phyloP scores from a whole-genome alignment of 2,329 filamentous ascomycete genomes.

The Alternaria postmessia region DNA sequence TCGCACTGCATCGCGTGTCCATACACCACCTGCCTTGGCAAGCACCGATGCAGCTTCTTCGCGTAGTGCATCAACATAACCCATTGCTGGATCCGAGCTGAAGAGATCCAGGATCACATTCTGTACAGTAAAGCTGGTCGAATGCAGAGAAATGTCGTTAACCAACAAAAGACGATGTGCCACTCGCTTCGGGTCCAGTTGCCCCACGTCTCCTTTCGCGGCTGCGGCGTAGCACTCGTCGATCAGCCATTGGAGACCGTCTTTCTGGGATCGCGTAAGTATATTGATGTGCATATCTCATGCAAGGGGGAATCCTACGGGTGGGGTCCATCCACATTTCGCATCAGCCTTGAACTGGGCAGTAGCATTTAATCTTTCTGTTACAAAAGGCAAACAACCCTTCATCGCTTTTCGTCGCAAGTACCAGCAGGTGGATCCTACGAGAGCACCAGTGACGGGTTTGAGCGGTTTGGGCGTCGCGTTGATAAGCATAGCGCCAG shows the following conservation, averaged over 20 bases:
- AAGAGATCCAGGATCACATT: constrained; percentile 26
- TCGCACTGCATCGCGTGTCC: constrained; percentile 23
- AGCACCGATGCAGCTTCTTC: constrained; percentile 20
- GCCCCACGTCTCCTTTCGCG: constrained; percentile 16
- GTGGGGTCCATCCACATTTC: constrained; percentile 20
- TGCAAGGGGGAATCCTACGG: constrained; percentile 7
- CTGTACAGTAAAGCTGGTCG: constrained; percentile 24
- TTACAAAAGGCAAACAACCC: constrained; percentile 23
- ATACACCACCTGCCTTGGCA: constrained; percentile 14
- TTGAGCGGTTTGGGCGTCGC: constrained; percentile 21
- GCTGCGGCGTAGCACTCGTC: constrained; percentile 22
- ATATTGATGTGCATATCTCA: background rate
- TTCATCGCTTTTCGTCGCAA: constrained; percentile 18
- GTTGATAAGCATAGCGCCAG: constrained; percentile 25
- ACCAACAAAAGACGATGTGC: constrained; percentile 25
- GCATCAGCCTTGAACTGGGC: constrained; percentile 20
- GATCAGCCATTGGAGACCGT: constrained; percentile 28
- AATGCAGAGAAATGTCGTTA: constrained; percentile 25
- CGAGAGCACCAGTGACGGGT: constrained; percentile 18
- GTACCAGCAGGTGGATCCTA: constrained; percentile 20
- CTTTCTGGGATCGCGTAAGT: constrained; percentile 18
- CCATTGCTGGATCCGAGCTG: constrained; percentile 19
- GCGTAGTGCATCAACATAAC: constrained; percentile 21
- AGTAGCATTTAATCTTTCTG: constrained; percentile 22
- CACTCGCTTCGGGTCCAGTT: constrained; percentile 23